Base-by-base conservation (phyloP, 1,139 yeast species). In the Lodderomyces jiufengensis region DNA sequence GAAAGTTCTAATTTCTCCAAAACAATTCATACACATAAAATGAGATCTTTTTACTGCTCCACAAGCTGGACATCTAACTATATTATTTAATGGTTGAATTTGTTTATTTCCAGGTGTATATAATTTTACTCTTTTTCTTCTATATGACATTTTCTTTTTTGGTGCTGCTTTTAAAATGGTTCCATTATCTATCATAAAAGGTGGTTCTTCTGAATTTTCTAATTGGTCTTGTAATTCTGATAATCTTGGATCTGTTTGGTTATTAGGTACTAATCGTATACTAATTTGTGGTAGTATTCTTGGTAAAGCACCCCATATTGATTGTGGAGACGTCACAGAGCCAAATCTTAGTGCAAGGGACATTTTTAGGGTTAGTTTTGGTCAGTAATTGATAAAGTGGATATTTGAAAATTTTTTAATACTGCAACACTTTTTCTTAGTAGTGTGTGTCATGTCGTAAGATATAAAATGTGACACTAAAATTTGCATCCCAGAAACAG, bases 51-150 rank as follows among this genome's bases (percentile, higher is more conserved):
- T 90, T 49, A 79, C 84, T 45, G 85, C 84, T 29, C 98, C 98
- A 64, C 98, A 92, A 1, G 96, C 84, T 4, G 97, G 96, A 59
- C 98, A 92, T 56, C 95, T 76, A 45, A 84, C 86, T 50, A 92
- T 66, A 55, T 85, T 84, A 41, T 80, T 76, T 47, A 85, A 70
- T 37, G 81, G 80, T 57, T 86, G 78, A 47, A 84, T 69, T 52
- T 88, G 94, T 57, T 87, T 90, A 44, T 77, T 72, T 9, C 88
- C 95, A 3, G 95, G 90, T 11, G 86, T 84, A 50, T 84, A 81
- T 48, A 85, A 74, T 63, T 84, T 80, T 54, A 77, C 82, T 61
- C 97, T 80, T 55, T 86, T 84, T 61, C 87, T 84, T 63, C 79
- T 78, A 56, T 86, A 85, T 7, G 97, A 87, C 9, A 79, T 80